Percentiles rank a stretch among this genome's conserved stretches.
phyloP scores from a whole-genome alignment of 2,329 filamentous ascomycete species.

The Chrysoporthe austroafricana region DNA sequence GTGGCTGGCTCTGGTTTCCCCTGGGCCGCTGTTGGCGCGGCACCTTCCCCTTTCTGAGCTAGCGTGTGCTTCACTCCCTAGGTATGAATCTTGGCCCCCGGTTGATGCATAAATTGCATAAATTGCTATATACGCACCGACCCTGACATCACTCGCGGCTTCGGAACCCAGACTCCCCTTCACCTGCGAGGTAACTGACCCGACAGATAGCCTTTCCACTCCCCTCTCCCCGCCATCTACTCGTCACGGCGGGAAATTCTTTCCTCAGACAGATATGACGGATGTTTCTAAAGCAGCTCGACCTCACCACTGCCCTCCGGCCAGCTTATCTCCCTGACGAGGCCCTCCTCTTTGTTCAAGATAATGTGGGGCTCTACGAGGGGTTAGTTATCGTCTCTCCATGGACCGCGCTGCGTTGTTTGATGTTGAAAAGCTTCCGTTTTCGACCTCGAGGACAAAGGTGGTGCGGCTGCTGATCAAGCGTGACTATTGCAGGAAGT shows the following conservation, averaged over 20 bases:
- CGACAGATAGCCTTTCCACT: neutral
- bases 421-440: neutral
- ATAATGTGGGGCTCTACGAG: slow-evolving; percentile 96
- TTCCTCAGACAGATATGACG: slow-evolving; percentile 59
- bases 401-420: slow-evolving; percentile 30
- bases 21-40: neutral
- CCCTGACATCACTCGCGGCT: slow-evolving; percentile 16
- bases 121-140: slow-evolving; percentile 17
- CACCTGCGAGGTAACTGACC: neutral
- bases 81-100: neutral
- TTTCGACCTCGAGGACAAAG: neutral
- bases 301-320: slow-evolving; percentile 94
- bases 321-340: slow-evolving; percentile 92
- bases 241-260: slow-evolving; percentile 31
- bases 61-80: neutral
- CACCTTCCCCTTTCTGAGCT: neutral
- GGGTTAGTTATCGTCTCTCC: slow-evolving; percentile 64
- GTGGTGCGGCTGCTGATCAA: slow-evolving; percentile 11
- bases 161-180: neutral
- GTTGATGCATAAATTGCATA: slow-evolving; percentile 17
- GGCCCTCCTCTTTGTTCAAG: slow-evolving; percentile 92
- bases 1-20: neutral
- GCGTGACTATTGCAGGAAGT: slow-evolving; percentile 66
- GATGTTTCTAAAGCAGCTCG: slow-evolving; percentile 96
- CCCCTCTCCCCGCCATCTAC: neutral